Evolutionary conservation across 106 monocot species (phyloP), one percentile per base, ranked within the genome.

Genomic region (Dioscorea dumetorum): DNA sequence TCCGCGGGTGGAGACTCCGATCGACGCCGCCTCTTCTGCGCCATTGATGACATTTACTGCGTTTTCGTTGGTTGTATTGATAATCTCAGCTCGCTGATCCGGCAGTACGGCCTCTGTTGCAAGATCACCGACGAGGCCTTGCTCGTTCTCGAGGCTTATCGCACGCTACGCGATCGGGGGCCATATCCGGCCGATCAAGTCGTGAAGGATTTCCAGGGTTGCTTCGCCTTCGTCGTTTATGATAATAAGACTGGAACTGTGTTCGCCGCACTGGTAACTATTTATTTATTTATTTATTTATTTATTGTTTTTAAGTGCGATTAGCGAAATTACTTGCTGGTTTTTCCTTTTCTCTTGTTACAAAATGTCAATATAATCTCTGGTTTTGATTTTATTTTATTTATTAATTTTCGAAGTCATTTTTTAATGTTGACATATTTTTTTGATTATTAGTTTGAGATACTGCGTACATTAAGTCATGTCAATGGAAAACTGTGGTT

Each of bases 151-250:
- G 90, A 93, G 74, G 97, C 97, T n/a, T 99, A 99, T 80, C 75
- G 92, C 13, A 92, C 97, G 2, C 90, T 99, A 9, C 88, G 97
- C 22, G 97, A 99, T 72, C 88, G 97, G 34, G 89, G 89, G 14
- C 97, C 97, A 0, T 92, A 92, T 74, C 97, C 97, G 9, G 99
- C 99, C 21, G 93, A 99, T 63, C 92, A 93, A 72, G 99, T 93
- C 50, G 68, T 99, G 33, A 99, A 93, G 77, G 93, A 87, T 62
- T 76, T 99, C 31, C 62, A 62, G 19, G 99, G 99, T 22, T 73
- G 76, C 50, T 99, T 87, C 61, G 89, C 90, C 23, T 99, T 99
- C 57, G 83, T 90, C 34, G 71, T 99, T 63, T 99, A 78, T 33
- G 99, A 99, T 71, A 75, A 71, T 73, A 83, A 74, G 19, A 11